Evolutionary conservation across 441 rosid species (phyloP), one percentile per base, ranked within the genome.

Genomic region (Populus hybrid): DNA sequence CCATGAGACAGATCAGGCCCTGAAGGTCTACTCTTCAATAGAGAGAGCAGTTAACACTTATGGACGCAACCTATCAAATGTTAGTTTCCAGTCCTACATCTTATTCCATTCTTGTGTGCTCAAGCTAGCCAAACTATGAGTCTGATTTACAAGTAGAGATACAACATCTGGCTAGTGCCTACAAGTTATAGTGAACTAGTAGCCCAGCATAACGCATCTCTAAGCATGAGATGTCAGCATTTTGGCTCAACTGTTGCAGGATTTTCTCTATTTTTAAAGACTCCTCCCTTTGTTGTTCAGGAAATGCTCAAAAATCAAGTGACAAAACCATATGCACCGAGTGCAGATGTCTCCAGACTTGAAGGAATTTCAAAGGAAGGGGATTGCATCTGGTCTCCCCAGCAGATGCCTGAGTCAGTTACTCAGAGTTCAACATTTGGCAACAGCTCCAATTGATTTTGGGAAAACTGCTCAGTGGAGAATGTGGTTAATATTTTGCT

Each of bases 311-410:
- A 90, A 87, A 85, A 85, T 85, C 89, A 87, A 85, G 98, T 91
- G 74, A 88, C 86, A 74, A 91, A 90, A 82, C 99, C 99, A 65
- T 96, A 96, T 84, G 91, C 91, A 70, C 91, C 78, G 2, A 75
- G 78, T 18, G 73, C 82, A 16, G 90, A 87, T 78, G 83, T 86
- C 69, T 71, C 79, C 23, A 79, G 77, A 76, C 69, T 79, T 34
- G 98, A 94, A 84, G 83, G 77, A 64, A 78, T 69, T 26, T 74
- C 87, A 36, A 87, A 76, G 78, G 90, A 83, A 71, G 91, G 88
- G 79, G 73, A 74, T 79, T 67, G 42, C 75, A 65, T 77, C 68
- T 87, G 84, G 89, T 85, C 88, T 64, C 81, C 92, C 71, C 97
- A 85, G 63, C 92, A 81, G 76, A 79, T 84, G 76, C 91, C 91